Evolutionary conservation across 805 yeast species (phyloP).

Genomic region (Dipodascus albidus): DNA sequence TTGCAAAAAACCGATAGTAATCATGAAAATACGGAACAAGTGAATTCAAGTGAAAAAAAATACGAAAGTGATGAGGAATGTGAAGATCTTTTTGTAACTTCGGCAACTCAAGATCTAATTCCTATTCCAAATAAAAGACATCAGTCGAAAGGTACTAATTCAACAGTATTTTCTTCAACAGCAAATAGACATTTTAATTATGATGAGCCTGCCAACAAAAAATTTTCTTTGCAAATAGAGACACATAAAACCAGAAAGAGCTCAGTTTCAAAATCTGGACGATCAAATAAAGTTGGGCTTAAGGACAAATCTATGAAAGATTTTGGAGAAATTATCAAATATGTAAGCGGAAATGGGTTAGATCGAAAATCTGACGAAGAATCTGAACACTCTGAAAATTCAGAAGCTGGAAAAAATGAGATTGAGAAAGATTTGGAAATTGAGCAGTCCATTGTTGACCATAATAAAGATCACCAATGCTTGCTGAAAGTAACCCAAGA

Average conservation of each 20-base stretch:
- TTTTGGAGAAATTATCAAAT: not conserved
- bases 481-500: conserved; percentile 7
- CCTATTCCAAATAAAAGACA: not conserved
- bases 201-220: not conserved
- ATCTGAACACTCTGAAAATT: not conserved
- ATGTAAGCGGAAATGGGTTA: not conserved
- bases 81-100: not conserved
- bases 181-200: not conserved
- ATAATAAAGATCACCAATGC: too few species aligned
- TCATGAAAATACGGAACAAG: too few species aligned
- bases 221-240: not conserved
- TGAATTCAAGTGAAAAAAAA: not conserved
- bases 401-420: conserved; percentile 9
- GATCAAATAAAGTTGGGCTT: conserved; percentile 6
- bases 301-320: not conserved
- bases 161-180: not conserved
- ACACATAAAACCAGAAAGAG: not conserved
- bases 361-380: conserved; percentile 3
- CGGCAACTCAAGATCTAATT: not conserved
- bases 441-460: not conserved
- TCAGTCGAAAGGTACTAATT: not conserved
- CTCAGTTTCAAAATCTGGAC: not conserved
- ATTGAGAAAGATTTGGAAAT: conserved; percentile 7
- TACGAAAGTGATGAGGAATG: not conserved
- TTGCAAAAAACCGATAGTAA: too few species aligned